phyloP scores from a whole-genome alignment of 2,329 filamentous ascomycete genomes.

The Cladosporium austrohemisphaericum region DNA sequence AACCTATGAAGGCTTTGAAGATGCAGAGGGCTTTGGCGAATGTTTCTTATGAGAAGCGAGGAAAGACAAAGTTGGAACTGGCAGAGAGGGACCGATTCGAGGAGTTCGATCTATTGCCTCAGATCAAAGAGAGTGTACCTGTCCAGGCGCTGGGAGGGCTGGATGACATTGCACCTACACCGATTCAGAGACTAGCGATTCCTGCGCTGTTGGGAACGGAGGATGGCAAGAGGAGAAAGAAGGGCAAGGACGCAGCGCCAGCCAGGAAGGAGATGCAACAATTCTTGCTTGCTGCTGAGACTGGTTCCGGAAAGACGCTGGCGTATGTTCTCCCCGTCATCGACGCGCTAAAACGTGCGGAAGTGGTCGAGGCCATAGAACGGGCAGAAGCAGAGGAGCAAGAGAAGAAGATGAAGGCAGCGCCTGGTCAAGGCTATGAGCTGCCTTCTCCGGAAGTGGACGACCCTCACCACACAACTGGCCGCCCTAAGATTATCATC shows the following conservation, averaged over 20 bases:
- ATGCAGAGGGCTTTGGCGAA: conserved; percentile 81
- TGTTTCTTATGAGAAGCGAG: conserved; percentile 68
- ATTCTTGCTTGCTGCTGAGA: conserved; percentile 89
- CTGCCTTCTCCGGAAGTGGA: conserved; percentile 50
- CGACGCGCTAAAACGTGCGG: conserved; percentile 75
- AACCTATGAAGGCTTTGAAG: conserved; percentile 76
- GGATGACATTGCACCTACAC: conserved; percentile 74
- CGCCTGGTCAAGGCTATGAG: conserved; percentile 15
- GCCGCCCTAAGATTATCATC: conserved; percentile 76
- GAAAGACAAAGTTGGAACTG: conserved; percentile 58
- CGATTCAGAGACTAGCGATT: conserved; percentile 84
- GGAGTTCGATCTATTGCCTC: conserved; percentile 70
- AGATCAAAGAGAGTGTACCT: conserved; percentile 66
- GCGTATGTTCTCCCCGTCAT: conserved; percentile 84
- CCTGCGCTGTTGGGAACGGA: conserved; percentile 68
- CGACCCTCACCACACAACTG: conserved; percentile 68
- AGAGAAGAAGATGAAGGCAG: conserved; percentile 31
- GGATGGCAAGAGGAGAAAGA: conserved; percentile 36
- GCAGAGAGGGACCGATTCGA: conserved; percentile 73
- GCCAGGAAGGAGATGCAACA: conserved; percentile 48
- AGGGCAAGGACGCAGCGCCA: conserved; percentile 22
- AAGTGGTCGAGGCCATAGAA: conserved; percentile 53
- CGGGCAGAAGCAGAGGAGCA: conserved; percentile 29
- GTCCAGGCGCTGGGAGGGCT: conserved; percentile 72
- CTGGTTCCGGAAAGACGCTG: conserved; percentile 93